Evolutionary conservation across 257 asterid species (phyloP), one percentile per base, ranked within the genome.

Genomic region (Hygrophila difformis): DNA sequence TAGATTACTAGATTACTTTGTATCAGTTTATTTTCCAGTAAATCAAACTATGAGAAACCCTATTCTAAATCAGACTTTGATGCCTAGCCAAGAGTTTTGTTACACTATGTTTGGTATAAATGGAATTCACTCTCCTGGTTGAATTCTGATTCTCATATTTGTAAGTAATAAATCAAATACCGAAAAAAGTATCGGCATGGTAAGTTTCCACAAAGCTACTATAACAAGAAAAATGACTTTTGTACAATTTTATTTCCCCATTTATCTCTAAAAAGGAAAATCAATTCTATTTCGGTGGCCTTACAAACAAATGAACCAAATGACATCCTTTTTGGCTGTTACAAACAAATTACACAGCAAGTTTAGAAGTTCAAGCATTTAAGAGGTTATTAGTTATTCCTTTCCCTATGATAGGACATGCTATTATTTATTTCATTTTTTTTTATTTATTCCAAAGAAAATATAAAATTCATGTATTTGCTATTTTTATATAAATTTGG

Each of bases 301-400:
- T 18, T 17, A 17, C 46, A 41, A 59, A 20, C 39, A 49, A 16
- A 41, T 49, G 35, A 44, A 23, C 20, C 5, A 33, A 6, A 10
- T 13, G 16, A 22, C 24, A 44, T 43, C 54, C 18, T 22, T 16
- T 37, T 37, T 14, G 12, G 38, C 38, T 33, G 38, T n/a, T 18
- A 42, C 28, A 24, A 36, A 33, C 28, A 50, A 17, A 29, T 21
- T 22, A 59, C 5, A 11, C 23, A 46, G 20, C 49, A 47, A 53
- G 23, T 6, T 18, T 21, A 31, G 16, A 23, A 46, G 44, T 53
- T 53, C 33, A 39, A 12, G 47, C 12, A 47, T 55, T 55, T 33
- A 55, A 14, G 26, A 39, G 44, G 26, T 24, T 15, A 37, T 22
- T 15, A 15, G n/a, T 53, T 29, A 39, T 28, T 34, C 12, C n/a